phyloP scores from a whole-genome alignment of 2,329 filamentous ascomycete genomes.

The Byssoonygena ceratinophila region DNA sequence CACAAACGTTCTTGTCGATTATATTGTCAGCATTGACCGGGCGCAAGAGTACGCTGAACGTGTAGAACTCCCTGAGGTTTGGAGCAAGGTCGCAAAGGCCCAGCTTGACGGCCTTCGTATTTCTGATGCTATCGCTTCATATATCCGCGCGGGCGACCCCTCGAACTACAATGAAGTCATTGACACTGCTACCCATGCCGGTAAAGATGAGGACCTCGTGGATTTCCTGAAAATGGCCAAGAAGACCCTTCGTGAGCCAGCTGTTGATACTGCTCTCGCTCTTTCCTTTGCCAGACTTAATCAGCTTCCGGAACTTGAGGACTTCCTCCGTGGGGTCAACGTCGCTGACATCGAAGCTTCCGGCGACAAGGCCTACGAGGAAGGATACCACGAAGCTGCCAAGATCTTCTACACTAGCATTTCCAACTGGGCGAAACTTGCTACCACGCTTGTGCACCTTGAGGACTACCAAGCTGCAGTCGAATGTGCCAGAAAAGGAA shows the following conservation, averaged over 20 bases:
- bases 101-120: constrained; percentile 93
- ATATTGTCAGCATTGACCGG: constrained; percentile 95
- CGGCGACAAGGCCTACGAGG: constrained; percentile 93
- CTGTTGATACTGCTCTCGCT: constrained; percentile 85
- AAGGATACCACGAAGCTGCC: constrained; percentile 87
- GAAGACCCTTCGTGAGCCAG: constrained; percentile 87
- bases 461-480: constrained; percentile 95
- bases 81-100: constrained; percentile 97
- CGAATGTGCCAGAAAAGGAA: constrained; percentile 94
- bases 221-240: constrained; percentile 95
- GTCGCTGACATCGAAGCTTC: constrained; percentile 94
- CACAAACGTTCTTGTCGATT: constrained; percentile 83
- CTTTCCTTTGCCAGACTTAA: constrained; percentile 90
- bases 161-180: constrained; percentile 94
- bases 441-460: constrained; percentile 93
- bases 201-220: constrained; percentile 95
- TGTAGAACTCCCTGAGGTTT: constrained; percentile 86
- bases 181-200: constrained; percentile 85
- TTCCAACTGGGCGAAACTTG: constrained; percentile 98
- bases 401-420: constrained; percentile 99
- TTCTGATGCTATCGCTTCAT: constrained; percentile 86
- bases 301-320: constrained; percentile 84
- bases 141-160: constrained; percentile 88
- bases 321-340: constrained; percentile 86
- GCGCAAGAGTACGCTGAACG: constrained; percentile 92